Percentiles rank a stretch among this genome's conserved stretches.
Conservation (phyloP, 2,329 filamentous ascomycete genomes). For the Parasarocladium wereldwijsianum region DNA sequence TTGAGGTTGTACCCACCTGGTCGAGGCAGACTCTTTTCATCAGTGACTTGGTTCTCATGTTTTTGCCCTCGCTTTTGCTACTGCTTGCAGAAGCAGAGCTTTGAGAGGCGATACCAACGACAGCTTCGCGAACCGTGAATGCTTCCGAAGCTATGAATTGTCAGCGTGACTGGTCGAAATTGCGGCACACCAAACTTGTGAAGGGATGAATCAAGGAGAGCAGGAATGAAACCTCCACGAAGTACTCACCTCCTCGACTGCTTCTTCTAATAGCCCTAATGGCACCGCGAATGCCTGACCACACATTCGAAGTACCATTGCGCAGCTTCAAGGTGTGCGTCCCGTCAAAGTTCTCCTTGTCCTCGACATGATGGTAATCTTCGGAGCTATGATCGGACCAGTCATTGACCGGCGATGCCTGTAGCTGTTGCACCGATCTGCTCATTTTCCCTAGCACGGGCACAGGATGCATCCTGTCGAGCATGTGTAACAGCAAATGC, state of each 20-base stretch:
- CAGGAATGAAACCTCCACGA: too few relatives aligned
- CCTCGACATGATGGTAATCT: conserved; percentile 2
- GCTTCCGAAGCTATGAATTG: too few relatives aligned
- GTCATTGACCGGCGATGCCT: not conserved
- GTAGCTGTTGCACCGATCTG: not conserved
- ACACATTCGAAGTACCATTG: conserved; percentile 15
- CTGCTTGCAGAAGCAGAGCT: too few relatives aligned
- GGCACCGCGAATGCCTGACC: conserved; percentile 19
- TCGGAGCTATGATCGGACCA: too few relatives aligned
- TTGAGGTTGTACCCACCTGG: conserved; percentile 12
- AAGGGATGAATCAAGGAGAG: too few relatives aligned
- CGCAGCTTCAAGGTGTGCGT: conserved; percentile 12
- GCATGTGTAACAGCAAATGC: not conserved
- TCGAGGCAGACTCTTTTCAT: too few relatives aligned
- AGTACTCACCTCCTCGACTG: conserved; percentile 13
- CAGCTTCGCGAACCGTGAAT: too few relatives aligned
- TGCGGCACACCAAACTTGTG: too few relatives aligned
- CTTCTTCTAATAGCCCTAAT: conserved; percentile 17
- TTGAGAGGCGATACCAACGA: too few relatives aligned
- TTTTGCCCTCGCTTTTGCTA: too few relatives aligned
- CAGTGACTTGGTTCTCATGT: too few relatives aligned
- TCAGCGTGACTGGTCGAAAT: too few relatives aligned
- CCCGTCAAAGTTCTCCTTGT: conserved; percentile 5
- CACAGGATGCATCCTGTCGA: not conserved
- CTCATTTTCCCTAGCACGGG: not conserved